A percentile compares a stretch with the other conserved stretches of the same genome.
phyloP scores from a whole-genome alignment of 202 grass and related monocot species.

The Brachypodium distachyon region DNA sequence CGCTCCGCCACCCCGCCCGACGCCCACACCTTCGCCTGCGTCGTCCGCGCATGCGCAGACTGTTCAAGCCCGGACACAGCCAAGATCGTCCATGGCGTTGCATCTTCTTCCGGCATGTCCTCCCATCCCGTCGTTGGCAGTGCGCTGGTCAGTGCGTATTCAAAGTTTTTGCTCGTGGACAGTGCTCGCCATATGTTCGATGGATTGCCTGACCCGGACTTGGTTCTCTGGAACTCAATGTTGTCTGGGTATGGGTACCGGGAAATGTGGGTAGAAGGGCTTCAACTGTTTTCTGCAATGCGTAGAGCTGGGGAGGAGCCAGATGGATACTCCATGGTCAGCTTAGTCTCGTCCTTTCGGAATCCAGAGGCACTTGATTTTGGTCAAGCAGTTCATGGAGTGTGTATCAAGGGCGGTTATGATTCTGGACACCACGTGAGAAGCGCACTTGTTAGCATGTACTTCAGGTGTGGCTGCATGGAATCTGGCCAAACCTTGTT shows the following conservation, averaged over 20 bases:
- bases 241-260: conserved; percentile 47
- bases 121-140: conserved; percentile 13
- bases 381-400: conserved; percentile 34
- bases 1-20: conserved; percentile 31
- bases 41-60: conserved; percentile 53
- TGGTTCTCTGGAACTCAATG: conserved; percentile 61
- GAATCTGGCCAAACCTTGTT: conserved; percentile 26
- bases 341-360: conserved; percentile 45
- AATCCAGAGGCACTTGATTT: conserved; percentile 13
- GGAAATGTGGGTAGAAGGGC: conserved; percentile 39
- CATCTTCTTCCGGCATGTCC: not conserved
- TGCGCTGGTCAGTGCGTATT: conserved; percentile 28
- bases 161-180: conserved; percentile 31
- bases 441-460: conserved; percentile 60
- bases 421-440: conserved; percentile 46
- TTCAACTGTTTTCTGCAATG: conserved; percentile 40
- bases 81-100: conserved; percentile 17
- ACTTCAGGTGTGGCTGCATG: conserved; percentile 37
- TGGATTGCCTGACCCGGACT: conserved; percentile 26
- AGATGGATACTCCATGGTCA: conserved; percentile 59
- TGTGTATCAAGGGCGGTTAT: conserved; percentile 44
- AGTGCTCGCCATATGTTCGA: conserved; percentile 36
- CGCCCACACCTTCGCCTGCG: conserved; percentile 60
- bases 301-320: conserved; percentile 18
- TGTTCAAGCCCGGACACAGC: not conserved